Evolutionary conservation across 495 filamentous ascomycete species (phyloP), one percentile per base, ranked within the genome.

Genomic region (Hypoxylon subgilvum): DNA sequence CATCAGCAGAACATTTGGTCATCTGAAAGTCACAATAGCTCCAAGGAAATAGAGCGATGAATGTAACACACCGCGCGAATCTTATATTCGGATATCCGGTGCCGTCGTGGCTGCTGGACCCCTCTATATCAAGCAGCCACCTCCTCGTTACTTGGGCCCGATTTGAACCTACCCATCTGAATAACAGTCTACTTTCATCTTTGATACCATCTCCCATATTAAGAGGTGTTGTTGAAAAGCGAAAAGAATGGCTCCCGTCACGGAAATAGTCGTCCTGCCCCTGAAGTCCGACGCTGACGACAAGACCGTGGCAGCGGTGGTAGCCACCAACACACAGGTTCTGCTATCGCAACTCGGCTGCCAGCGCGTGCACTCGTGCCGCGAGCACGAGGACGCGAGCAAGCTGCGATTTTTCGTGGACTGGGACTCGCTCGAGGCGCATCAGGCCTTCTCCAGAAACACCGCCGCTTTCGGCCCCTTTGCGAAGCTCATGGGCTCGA

Each of bases 221-320:
- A 42, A 42, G 1, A 21, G n/a, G n/a, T n/a, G n/a, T n/a, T n/a
- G 23, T 14, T 7, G 9, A 30, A 30, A 10, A n/a, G 13, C 10
- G 19, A n/a, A 35, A 51, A 47, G 41, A 50, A 67, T 67, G 64
- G 46, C 59, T 0, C 49, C 63, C 54, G 46, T 67, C 40, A 67
- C 64, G 14, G 64, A 67, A 45, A 16, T 61, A 39, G 27, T 61
- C 36, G 18, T 41, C 28, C 28, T 63, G 1, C 27, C 28, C 38
- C 9, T 67, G 21, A 46, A 44, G 1, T 38, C 48, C 51, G 4
- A 14, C 16, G 6, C 44, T 23, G 38, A 50, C 2, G 46, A 42
- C 16, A n/a, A n/a, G n/a, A 21, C 38, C 13, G 36, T 54, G 5
- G 6, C 27, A 41, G n/a, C 41, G 19, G 34, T 48, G 8, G 13